These are phyloP conservation scores for Eremochloa ophiuroides DNA, from an alignment of 176 grass and related monocot genomes.

Conservation along the genomic window DNA sequence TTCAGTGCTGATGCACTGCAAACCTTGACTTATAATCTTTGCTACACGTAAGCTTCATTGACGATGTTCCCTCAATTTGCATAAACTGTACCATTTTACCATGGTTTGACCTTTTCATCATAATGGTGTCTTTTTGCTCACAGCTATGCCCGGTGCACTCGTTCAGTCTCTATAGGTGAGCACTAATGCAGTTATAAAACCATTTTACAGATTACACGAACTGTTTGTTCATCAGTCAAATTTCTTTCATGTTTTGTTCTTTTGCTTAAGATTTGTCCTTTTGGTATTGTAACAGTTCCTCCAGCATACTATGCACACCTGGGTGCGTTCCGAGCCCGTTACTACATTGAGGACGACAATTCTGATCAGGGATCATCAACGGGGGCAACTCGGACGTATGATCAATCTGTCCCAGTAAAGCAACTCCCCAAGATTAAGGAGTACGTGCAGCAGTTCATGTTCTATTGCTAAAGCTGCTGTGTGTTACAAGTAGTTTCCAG, in stretches of 20 bases:
- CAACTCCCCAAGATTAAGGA: constrained; percentile 53
- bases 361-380: constrained; percentile 34
- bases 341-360: constrained; percentile 48
- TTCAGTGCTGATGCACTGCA: constrained; percentile 71
- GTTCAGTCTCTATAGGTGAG: constrained; percentile 79
- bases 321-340: constrained; percentile 56
- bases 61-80: background rate
- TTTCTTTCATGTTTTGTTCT: background rate
- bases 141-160: constrained; percentile 81
- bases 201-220: background rate
- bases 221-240: background rate
- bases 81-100: background rate
- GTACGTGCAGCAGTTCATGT: constrained; percentile 66
- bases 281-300: constrained; percentile 37
- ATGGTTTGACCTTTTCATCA: background rate
- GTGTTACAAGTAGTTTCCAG: background rate
- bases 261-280: background rate
- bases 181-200: background rate
- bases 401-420: constrained; percentile 11
- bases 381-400: background rate
- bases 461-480: constrained; percentile 47
- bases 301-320: constrained; percentile 89
- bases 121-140: background rate
- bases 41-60: constrained; percentile 48
- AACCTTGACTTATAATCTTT: constrained; percentile 73